A percentile compares a stretch with the other conserved stretches of the same genome.
Conservation (phyloP, 2,329 filamentous ascomycete genomes). For the Colletotrichum gigasporum region DNA sequence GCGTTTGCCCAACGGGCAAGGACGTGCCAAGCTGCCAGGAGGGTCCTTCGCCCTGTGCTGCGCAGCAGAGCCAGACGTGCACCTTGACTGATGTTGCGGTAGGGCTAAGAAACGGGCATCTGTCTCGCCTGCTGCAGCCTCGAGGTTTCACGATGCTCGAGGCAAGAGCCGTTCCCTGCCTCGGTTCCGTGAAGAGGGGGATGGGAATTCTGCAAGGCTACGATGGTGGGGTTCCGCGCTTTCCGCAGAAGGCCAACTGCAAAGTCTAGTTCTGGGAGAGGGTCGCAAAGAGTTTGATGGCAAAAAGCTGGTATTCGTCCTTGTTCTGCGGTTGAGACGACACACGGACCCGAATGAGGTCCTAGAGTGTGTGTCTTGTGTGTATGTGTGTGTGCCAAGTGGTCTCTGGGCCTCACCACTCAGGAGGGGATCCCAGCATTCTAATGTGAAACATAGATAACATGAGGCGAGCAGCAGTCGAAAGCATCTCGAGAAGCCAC, state of each 20-base stretch:
- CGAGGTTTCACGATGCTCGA: constrained; percentile 1
- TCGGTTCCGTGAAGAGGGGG: background rate
- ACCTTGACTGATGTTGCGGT: background rate
- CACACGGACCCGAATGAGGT: background rate
- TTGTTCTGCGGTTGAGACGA: constrained; percentile 6
- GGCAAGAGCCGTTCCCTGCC: background rate
- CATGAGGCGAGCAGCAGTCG: background rate
- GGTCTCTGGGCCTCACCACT: background rate
- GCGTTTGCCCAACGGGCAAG: constrained; percentile 6
- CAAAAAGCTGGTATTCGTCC: background rate
- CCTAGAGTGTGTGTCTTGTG: background rate
- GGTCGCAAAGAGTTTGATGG: background rate
- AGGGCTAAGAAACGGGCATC: constrained; percentile 16
- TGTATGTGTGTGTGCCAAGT: background rate
- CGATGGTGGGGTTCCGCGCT: background rate
- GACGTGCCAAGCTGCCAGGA: constrained; percentile 13
- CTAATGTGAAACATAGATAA: constrained; percentile 11
- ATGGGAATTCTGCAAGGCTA: background rate
- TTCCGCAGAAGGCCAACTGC: background rate
- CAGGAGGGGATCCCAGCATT: background rate
- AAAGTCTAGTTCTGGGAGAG: background rate
- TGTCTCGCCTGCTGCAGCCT: constrained; percentile 29
- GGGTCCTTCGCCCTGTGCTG: background rate
- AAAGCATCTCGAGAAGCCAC: background rate
- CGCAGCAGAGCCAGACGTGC: background rate